phyloP scores from a whole-genome alignment of 768 basidiomycete genomes.

The Stropharia rugosoannulata region DNA sequence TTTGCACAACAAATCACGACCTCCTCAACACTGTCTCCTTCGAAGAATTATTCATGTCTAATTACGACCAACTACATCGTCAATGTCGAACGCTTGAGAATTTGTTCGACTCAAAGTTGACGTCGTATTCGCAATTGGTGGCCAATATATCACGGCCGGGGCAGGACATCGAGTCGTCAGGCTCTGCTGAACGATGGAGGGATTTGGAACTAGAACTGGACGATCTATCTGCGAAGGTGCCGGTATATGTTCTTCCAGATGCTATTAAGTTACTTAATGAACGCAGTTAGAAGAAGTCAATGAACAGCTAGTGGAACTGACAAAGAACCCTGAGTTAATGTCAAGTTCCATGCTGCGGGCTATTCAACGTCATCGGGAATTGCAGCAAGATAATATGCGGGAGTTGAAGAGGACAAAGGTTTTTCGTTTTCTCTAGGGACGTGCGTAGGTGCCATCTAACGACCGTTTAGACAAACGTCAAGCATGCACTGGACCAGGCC shows the following conservation, averaged over 20 bases:
- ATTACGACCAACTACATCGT: slow-evolving; percentile 86
- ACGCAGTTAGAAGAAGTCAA: slow-evolving; percentile 83
- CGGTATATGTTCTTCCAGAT: slow-evolving; percentile 1
- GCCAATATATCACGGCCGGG: slow-evolving; percentile 54
- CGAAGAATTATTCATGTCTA: slow-evolving; percentile 48
- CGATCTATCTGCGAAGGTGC: slow-evolving; percentile 82
- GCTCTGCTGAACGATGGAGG: slow-evolving; percentile 70
- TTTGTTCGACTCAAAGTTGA: slow-evolving; percentile 87
- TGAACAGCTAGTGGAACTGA: slow-evolving; percentile 68
- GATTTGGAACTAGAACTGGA: slow-evolving; percentile 87
- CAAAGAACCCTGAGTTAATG: slow-evolving; percentile 67
- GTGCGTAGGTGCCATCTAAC: slow-evolving; percentile 20
- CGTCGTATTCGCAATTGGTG: slow-evolving; percentile 86
- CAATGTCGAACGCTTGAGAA: slow-evolving; percentile 95
- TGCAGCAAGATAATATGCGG: slow-evolving; percentile 82
- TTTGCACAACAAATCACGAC: neutral
- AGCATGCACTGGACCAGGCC: slow-evolving; percentile 80
- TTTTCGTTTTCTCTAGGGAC: neutral
- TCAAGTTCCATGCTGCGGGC: slow-evolving; percentile 86
- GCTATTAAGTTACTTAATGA: neutral
- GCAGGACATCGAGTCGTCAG: slow-evolving; percentile 68
- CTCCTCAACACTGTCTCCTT: neutral
- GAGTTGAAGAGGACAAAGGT: slow-evolving; percentile 90
- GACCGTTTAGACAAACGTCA: slow-evolving; percentile 59
- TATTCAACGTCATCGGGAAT: slow-evolving; percentile 87